Base-by-base conservation (phyloP, 495 filamentous ascomycete species). In the Aspergillus asperescens region DNA sequence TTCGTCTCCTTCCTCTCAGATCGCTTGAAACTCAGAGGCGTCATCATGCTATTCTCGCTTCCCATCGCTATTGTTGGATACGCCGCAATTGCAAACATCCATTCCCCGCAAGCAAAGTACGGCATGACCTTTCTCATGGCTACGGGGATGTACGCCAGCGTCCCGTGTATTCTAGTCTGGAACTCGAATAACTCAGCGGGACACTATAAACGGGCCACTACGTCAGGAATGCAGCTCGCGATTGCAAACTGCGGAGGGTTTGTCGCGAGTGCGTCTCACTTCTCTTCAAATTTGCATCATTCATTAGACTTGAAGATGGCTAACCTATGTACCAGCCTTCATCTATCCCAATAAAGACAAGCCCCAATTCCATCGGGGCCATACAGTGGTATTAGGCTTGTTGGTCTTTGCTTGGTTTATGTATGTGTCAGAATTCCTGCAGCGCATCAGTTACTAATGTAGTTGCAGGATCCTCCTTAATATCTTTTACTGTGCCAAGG, bases 401-500 rank as follows among this genome's bases (percentile, higher is more conserved):
- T 60, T 86, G 49, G 73, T 79, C 9, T 76, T 68, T 60, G 78
- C 79, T 1, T 87, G 82, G 83, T 76, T 84, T 48, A 71, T 83
- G 83, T 86, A 69, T 74, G 82, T 78, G 18, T 29, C 19, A 6
- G 16, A 18, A 10, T 23, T n/a, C 23, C 12, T 31, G 28, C 3
- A 23, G 19, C 10, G 20, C 37, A 32, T 19, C 29, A 23, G 10
- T 29, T 22, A 16, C 52, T 56, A 41, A 44, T 46, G 45, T 28
- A 42, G 9, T 12, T 7, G 10, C 35, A 86, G 82, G 55, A 75
- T 88, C 48, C 60, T 83, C 4, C 62, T 70, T 40, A 88, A 88
- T 62, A 78, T 86, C 13, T 61, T 85, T 0, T 85, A 81, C 62
- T 86, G 82, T 55, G 69, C 65, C 48, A 87, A 85, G 63, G 73